Evolutionary conservation across 768 basidiomycete genomes (phyloP), one percentile per base, ranked within the genome.

Genomic region (Auriscalpium orientale): DNA sequence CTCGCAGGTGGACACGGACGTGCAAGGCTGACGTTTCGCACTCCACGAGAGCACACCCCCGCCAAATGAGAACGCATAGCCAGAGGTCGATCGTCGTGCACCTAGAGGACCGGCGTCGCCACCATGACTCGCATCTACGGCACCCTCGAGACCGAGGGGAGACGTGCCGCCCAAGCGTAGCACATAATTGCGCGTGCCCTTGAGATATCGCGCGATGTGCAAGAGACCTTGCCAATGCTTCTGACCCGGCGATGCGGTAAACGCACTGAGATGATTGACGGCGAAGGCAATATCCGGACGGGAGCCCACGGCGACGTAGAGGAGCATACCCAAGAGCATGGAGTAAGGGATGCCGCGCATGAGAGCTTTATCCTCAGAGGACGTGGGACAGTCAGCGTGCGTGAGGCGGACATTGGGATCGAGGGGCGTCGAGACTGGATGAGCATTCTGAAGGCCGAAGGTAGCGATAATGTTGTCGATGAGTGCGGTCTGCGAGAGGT

Each of bases 41-140:
- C 58, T 60, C 76, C 77, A 79, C 7, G 65, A 56, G 13, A 78
- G 61, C 5, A 70, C 62, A 3, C 66, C 72, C 0, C 68, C 68
- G 11, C 53, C 64, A 20, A 71, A 47, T 9, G 63, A 64, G 64
- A 63, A 68, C n/a, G 50, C 66, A 53, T 57, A 71, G 12, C 65
- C 71, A 45, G 49, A 70, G 10, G 58, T 61, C 38, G 65, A 63
- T 36, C 55, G 61, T 2, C 61, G 57, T 33, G 68, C 64, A 18
- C 58, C 21, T 3, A 40, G 13, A 0, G 69, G 61, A 48, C 72
- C 68, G 3, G 54, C 50, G 48, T 51, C 69, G 2, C 63, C 40
- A 47, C 43, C 28, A 1, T 64, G 49, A 11, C 49, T 46, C 1
- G 34, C 46, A 8, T 56, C 45, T 18, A 21, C 55, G 21, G 18